Conservation (phyloP, 345 rosid species). For the Hirschfeldia incana region DNA sequence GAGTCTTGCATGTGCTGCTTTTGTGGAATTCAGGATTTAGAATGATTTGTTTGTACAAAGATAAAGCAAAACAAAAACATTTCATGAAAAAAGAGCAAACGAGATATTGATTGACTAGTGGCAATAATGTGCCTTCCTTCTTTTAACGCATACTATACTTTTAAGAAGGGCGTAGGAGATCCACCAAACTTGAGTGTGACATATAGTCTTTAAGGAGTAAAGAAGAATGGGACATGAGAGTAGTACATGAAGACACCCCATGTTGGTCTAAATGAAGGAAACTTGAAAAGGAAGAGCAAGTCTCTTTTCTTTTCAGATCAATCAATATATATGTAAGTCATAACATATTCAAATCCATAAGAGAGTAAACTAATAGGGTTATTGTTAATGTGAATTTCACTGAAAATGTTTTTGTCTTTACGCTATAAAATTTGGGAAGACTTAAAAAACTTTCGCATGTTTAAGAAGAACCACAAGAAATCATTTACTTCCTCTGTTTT, state of each 20-base stretch:
- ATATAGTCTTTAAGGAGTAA: conserved; percentile 14
- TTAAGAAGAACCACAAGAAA: conserved; percentile 7
- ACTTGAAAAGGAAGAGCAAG: background rate
- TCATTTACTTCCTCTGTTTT: background rate
- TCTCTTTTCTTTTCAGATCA: background rate
- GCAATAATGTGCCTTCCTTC: conserved; percentile 4
- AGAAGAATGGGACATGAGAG: conserved; percentile 15
- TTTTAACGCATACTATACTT: conserved; percentile 3
- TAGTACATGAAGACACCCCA: conserved; percentile 27
- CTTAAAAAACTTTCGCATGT: background rate
- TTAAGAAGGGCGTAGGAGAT: conserved; percentile 15
- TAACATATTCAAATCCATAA: too few species aligned
- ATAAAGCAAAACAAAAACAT: background rate
- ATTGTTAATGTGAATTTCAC: background rate
- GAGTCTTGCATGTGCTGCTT: conserved; percentile 20
- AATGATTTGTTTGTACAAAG: background rate
- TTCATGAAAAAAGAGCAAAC: conserved; percentile 17
- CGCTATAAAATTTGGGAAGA: background rate
- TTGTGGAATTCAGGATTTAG: background rate
- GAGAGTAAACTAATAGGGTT: too few species aligned
- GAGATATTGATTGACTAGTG: conserved; percentile 11
- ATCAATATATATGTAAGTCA: background rate
- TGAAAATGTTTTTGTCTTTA: background rate
- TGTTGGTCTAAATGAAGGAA: conserved; percentile 34
- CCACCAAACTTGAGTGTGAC: conserved; percentile 29